Base-by-base conservation (phyloP, 176 grass and related monocot genomes). In the Triticum turgidum region DNA sequence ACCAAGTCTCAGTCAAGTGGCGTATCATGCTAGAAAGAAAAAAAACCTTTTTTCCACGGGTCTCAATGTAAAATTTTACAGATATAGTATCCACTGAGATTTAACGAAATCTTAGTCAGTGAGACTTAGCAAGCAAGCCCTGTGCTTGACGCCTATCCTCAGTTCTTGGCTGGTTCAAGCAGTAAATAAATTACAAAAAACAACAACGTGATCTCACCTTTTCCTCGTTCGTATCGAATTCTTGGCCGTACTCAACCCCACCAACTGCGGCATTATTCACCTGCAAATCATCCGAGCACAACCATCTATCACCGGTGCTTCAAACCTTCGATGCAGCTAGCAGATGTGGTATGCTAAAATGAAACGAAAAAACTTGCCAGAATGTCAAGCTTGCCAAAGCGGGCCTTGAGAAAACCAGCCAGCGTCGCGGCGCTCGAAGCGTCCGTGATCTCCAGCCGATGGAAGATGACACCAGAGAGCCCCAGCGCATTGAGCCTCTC, bases 361-460 rank as follows among this genome's bases (percentile, higher is more conserved):
- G 41, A 18, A 8, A 72, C 4, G 32, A 21, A 38, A 18, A 5
- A 12, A 67, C 21, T 76, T 39, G 35, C 74, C 81, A 89, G 75
- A 42, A 89, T 90, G 76, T 92, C 88, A 18, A 95, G 74, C 86
- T 59, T 92, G 4, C 86, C 80, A 1, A 90, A 95, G 3, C 82
- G 79, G 12, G 29, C 15, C 45, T 61, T 52, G 63, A 93, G 78
- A 59, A 93, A 91, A 29, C 89, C 80, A 14, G 66, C 87, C 7
- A 93, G 29, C 12, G 62, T 13, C 56, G 33, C 30, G 7, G 91
- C 82, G 80, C 86, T 95, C 0, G n/a, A 63, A 41, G 71, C 17
- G 5, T 91, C 80, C 1, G 77, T 69, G 45, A 95, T 2, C 27
- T 95, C 89, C 12, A 93, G 27, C 61, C 85, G 89, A 37, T 91